Evolutionary conservation across 306 rosid genomes (phyloP), one percentile per base, ranked within the genome.

Genomic region (Quercus agrifolia): DNA sequence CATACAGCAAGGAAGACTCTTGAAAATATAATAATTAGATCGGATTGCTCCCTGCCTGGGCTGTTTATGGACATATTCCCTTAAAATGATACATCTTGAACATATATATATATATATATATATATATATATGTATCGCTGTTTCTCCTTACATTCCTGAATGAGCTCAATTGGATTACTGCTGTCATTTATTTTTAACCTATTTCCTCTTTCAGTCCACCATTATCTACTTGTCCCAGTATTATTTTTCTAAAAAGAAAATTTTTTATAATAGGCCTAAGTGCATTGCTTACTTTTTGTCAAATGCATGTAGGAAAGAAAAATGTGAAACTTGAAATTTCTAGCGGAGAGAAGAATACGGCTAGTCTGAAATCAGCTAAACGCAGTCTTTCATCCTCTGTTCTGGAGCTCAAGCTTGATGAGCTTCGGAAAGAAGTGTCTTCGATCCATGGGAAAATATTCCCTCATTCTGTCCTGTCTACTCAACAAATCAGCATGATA

Each of bases 401-500:
- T 76, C 83, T 94, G 87, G 97, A 90, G 84, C 74, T 84, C 71
- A 92, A 91, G 87, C 97, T 94, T 67, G 95, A 91, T 21, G 93
- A 88, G 88, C 79, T 94, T 81, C 86, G 94, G 70, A 91, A 87
- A 84, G 92, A 94, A 77, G 79, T 94, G 69, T 87, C 95, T 56
- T 90, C 90, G n/a, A 18, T 27, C 21, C 93, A 86, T 71, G 97
- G 97, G 62, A 97, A 92, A 79, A 91, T 94, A 85, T 87, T 92
- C 77, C 99, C 97, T 21, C 97, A 94, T 89, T 87, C 97, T 69
- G 87, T 91, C 73, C 77, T 94, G 81, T 86, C 97, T 76, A 84
- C 91, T 76, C 97, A 94, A 80, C 99, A 92, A 78, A 89, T 94
- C 84, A 78, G 78, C 86, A 59, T 83, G 80, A 79, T 92, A 85